phyloP scores from a whole-genome alignment of 345 rosid genomes.

The Arabis alpina region DNA sequence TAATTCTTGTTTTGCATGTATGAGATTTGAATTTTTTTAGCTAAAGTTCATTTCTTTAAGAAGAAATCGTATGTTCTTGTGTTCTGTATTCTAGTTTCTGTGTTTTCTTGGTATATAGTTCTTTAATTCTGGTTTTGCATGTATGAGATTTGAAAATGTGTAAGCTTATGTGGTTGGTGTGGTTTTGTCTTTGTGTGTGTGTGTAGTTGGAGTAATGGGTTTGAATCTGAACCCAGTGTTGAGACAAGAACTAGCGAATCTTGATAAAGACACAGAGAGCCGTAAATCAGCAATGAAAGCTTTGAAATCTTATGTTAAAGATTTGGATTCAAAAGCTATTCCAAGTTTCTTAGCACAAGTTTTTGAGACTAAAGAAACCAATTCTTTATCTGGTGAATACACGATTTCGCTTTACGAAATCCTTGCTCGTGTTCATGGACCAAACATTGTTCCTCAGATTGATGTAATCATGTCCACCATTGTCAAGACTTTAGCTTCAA shows the following conservation, averaged over 20 bases:
- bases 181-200: neutral
- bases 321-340: slow-evolving; percentile 88
- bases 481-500: slow-evolving; percentile 82
- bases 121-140: too few species aligned
- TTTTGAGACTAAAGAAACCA: slow-evolving; percentile 91
- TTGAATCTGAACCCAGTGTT: slow-evolving; percentile 70
- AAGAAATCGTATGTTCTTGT: neutral
- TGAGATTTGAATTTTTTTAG: neutral
- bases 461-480: slow-evolving; percentile 84
- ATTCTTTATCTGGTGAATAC: slow-evolving; percentile 83
- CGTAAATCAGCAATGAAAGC: slow-evolving; percentile 95
- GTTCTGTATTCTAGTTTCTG: too few species aligned
- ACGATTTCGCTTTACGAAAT: slow-evolving; percentile 93
- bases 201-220: slow-evolving; percentile 52
- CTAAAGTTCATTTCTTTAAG: slow-evolving; percentile 3
- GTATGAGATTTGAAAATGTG: too few species aligned
- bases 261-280: slow-evolving; percentile 89
- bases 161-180: neutral
- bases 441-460: slow-evolving; percentile 88
- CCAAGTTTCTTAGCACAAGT: slow-evolving; percentile 89
- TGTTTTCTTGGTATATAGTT: too few species aligned
- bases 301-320: slow-evolving; percentile 81
- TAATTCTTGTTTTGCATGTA: neutral
- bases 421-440: slow-evolving; percentile 95
- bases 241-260: slow-evolving; percentile 81